Conservation (phyloP, 768 basidiomycete genomes). For the Suillus americanus region DNA sequence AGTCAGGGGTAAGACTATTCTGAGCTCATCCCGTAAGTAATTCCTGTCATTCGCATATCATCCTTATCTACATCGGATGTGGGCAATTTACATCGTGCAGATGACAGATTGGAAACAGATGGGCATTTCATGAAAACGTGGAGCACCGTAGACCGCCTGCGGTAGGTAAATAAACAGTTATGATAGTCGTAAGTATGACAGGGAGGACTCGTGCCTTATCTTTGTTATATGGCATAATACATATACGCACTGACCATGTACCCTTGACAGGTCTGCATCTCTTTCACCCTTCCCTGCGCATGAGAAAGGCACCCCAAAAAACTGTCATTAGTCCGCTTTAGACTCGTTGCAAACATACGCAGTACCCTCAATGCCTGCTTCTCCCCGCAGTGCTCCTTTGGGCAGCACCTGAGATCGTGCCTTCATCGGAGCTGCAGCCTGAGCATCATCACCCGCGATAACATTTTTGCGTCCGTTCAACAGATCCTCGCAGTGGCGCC, state of each 20-base stretch:
- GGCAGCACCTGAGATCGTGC: too few relatives aligned
- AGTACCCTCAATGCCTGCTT: neutral
- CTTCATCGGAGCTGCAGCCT: neutral
- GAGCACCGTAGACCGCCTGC: too few relatives aligned
- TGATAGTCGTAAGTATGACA: too few relatives aligned
- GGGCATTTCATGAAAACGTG: too few relatives aligned
- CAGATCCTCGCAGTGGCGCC: neutral
- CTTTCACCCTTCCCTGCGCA: neutral
- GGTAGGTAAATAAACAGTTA: too few relatives aligned
- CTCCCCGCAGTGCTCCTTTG: neutral
- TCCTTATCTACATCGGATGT: too few relatives aligned
- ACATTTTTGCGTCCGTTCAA: neutral
- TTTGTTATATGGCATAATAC: neutral
- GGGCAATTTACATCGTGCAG: too few relatives aligned
- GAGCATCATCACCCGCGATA: neutral
- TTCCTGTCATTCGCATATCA: too few relatives aligned
- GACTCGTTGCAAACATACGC: neutral
- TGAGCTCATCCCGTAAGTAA: too few relatives aligned
- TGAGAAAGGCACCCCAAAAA: neutral
- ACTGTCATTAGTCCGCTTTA: too few relatives aligned
- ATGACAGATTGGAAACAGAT: too few relatives aligned
- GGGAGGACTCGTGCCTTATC: neutral
- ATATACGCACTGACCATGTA: neutral
- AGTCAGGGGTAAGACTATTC: too few relatives aligned
- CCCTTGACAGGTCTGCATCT: neutral